Conservation (phyloP, 345 rosid genomes). For the Aegle marmelos region DNA sequence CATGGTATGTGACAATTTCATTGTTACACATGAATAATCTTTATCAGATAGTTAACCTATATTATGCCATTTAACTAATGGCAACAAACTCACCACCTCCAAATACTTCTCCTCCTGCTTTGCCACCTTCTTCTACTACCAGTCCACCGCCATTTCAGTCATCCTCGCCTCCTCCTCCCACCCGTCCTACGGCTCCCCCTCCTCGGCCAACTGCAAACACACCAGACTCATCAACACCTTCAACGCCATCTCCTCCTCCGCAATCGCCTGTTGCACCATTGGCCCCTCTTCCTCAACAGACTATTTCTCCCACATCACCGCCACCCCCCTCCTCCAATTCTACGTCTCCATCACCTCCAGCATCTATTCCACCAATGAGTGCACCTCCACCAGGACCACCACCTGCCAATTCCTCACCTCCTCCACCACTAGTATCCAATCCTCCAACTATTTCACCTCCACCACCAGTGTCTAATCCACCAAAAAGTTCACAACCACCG, state of each 20-base stretch:
- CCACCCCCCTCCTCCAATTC: constrained; percentile 14
- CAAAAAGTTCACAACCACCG: constrained; percentile 28
- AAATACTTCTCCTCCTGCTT: constrained; percentile 41
- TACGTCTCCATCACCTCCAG: constrained; percentile 15
- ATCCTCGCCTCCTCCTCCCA: constrained; percentile 26
- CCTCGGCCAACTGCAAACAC: constrained; percentile 32
- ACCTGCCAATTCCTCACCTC: background rate
- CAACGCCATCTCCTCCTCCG: constrained; percentile 30
- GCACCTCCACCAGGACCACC: constrained; percentile 17
- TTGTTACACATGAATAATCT: constrained; percentile 16
- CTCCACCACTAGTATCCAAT: constrained; percentile 17
- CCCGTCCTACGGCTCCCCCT: constrained; percentile 15
- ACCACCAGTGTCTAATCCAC: constrained; percentile 24
- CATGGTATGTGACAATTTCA: background rate
- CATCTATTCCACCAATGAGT: constrained; percentile 12
- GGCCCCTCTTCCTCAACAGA: constrained; percentile 23
- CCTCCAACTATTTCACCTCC: constrained; percentile 23
- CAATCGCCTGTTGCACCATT: constrained; percentile 13
- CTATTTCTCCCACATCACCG: constrained; percentile 24
- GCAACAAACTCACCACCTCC: constrained; percentile 60
- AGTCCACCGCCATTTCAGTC: constrained; percentile 27
- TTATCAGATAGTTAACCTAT: background rate
- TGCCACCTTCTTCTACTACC: constrained; percentile 37
- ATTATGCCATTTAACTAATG: constrained; percentile 40
- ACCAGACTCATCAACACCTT: constrained; percentile 31